Evolutionary conservation across 768 basidiomycete genomes (phyloP).

Genomic region (Amanita phalloides): DNA sequence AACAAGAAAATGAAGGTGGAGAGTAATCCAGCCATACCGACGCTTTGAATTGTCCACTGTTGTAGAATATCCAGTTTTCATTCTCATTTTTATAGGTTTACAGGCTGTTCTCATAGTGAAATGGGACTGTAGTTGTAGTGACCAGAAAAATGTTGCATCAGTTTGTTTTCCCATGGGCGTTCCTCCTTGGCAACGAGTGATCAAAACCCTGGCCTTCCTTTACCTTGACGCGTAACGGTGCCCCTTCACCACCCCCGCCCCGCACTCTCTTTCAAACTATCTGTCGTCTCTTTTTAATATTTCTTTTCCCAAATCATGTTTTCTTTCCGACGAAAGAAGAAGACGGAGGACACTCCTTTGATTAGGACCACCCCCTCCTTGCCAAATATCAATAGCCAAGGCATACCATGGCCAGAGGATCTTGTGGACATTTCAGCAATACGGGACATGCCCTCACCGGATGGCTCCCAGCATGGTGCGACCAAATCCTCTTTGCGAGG

Average conservation of each 20-base stretch:
- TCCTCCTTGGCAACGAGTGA: neutral
- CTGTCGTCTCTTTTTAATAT: constrained; percentile 12
- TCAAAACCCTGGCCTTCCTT: neutral
- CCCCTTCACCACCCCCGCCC: too few relatives aligned
- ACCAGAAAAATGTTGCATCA: constrained; percentile 5
- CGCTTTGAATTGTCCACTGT: constrained; percentile 15
- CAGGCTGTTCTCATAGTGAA: constrained; percentile 9
- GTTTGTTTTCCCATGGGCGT: constrained; percentile 1
- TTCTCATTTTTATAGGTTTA: constrained; percentile 13
- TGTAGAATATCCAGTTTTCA: constrained; percentile 23
- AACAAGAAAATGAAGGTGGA: constrained; percentile 71
- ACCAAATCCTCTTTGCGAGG: constrained; percentile 55
- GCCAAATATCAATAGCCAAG: constrained; percentile 64
- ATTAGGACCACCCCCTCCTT: constrained; percentile 74
- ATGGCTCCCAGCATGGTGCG: constrained; percentile 49
- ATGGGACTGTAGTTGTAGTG: constrained; percentile 14
- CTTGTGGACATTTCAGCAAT: constrained; percentile 66
- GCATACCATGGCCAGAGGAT: constrained; percentile 78
- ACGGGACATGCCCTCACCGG: constrained; percentile 32
- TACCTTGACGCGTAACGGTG: neutral
- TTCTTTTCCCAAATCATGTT: constrained; percentile 40
- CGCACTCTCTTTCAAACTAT: too few relatives aligned
- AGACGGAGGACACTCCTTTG: constrained; percentile 31
- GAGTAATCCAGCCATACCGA: constrained; percentile 34
- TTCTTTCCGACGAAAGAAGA: constrained; percentile 63